Conservation (phyloP, 2,329 filamentous ascomycete genomes). For the Pestalotiopsis fici region DNA sequence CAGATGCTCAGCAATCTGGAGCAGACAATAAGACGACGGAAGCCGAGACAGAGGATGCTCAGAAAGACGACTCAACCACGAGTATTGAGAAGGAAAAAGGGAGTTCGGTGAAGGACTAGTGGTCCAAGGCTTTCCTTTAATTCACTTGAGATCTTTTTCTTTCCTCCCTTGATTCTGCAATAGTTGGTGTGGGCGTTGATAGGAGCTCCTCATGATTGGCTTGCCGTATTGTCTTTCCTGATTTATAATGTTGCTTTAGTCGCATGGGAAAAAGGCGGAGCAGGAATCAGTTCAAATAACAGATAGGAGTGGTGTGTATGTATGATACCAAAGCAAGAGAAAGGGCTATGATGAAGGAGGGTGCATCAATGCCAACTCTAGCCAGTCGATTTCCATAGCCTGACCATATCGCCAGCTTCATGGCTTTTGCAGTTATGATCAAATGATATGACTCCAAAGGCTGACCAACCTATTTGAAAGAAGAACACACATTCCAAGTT, state of each 20-base stretch:
- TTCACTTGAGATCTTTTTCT: too few species aligned
- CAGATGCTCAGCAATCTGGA: not conserved
- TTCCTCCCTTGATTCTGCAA: too few species aligned
- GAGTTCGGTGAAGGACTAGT: conserved; percentile 14
- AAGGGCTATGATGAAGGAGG: not conserved
- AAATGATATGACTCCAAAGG: too few species aligned
- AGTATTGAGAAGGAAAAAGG: conserved; percentile 14
- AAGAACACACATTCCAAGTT: too few species aligned
- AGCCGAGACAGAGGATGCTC: conserved; percentile 8
- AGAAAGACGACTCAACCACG: conserved; percentile 14
- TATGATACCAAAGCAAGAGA: not conserved
- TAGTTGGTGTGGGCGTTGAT: too few species aligned
- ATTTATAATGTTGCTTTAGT: too few species aligned
- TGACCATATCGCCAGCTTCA: too few species aligned
- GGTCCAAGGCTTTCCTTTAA: not conserved
- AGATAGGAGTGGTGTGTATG: not conserved
- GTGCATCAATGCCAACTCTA: not conserved
- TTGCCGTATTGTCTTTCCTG: too few species aligned
- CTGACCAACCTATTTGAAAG: too few species aligned
- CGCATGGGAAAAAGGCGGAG: not conserved
- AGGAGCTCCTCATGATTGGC: too few species aligned
- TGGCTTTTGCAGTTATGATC: too few species aligned
- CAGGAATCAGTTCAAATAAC: not conserved
- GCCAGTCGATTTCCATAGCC: not conserved
- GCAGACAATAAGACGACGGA: not conserved